phyloP scores from a whole-genome alignment of 208 protist species.

The Wallacemonas sp. region DNA sequence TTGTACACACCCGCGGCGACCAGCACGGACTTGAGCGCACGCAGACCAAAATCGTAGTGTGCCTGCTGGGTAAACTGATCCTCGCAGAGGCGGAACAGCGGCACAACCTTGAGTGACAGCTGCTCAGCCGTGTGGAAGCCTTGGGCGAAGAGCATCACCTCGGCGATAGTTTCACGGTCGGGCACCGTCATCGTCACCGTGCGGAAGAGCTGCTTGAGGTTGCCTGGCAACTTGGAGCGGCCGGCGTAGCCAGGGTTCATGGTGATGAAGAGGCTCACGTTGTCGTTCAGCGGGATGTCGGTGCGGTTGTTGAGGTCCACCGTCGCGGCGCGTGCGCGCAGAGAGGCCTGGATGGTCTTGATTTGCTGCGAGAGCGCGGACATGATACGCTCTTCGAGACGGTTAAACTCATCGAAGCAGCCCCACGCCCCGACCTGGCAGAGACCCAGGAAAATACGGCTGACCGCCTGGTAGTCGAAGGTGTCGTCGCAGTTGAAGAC shows the following conservation, averaged over 20 bases:
- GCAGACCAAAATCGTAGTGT: conserved; percentile 99
- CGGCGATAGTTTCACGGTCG: conserved; percentile 98
- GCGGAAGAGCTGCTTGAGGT: conserved; percentile 99
- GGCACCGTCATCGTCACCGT: conserved; percentile 98
- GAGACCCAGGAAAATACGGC: conserved; percentile 99
- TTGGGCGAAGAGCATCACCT: conserved; percentile 99
- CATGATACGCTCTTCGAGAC: conserved; percentile 98
- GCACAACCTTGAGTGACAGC: conserved; percentile 97
- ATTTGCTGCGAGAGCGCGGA: conserved; percentile 99
- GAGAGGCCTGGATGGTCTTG: conserved; percentile 96
- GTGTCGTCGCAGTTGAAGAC: conserved; percentile 99
- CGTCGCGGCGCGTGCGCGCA: conserved; percentile 49
- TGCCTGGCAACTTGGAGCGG: conserved; percentile 99
- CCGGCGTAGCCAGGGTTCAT: conserved; percentile 99
- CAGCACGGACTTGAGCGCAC: conserved; percentile 99
- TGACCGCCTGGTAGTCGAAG: conserved; percentile 99
- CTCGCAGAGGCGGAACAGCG: conserved; percentile 98
- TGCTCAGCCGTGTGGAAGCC: conserved; percentile 97
- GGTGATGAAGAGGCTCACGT: conserved; percentile 99
- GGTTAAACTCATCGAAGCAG: conserved; percentile 99
- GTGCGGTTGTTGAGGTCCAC: conserved; percentile 92
- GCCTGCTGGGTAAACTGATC: conserved; percentile 98
- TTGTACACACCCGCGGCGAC: conserved; percentile 96
- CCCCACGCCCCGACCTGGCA: conserved; percentile 99
- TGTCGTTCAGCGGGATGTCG: conserved; percentile 84